phyloP scores from a whole-genome alignment of 176 grass and related monocot genomes.

The Hyparrhenia diplandra region DNA sequence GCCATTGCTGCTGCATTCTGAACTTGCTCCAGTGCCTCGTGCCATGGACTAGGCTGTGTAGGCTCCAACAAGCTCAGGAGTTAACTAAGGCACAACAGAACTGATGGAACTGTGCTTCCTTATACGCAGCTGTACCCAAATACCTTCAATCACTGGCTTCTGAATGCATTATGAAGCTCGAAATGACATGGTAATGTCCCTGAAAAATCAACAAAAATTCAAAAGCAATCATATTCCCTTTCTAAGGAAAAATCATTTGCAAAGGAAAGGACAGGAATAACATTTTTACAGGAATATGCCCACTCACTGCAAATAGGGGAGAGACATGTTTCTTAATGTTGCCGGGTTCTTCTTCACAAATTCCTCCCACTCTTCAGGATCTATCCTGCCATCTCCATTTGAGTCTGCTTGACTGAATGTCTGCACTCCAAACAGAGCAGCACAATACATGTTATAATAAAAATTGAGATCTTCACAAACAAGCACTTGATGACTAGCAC shows the following conservation, averaged over 20 bases:
- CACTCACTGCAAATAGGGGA: slow-evolving; percentile 75
- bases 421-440: slow-evolving; percentile 26
- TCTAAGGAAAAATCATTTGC: background rate
- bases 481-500: background rate
- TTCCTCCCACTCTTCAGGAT: slow-evolving; percentile 65
- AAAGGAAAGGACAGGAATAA: background rate
- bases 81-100: too few species aligned
- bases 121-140: background rate
- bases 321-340: slow-evolving; percentile 68
- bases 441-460: background rate
- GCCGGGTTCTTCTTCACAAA: slow-evolving; percentile 72
- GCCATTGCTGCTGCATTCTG: background rate
- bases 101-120: background rate
- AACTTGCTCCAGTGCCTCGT: background rate
- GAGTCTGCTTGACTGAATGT: slow-evolving; percentile 76
- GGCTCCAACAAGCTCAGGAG: too few species aligned
- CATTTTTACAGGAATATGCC: background rate
- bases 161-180: slow-evolving; percentile 56
- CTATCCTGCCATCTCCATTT: slow-evolving; percentile 79
- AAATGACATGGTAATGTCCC: slow-evolving; percentile 66
- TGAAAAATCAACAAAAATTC: background rate
- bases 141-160: slow-evolving; percentile 35
- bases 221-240: background rate
- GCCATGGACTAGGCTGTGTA: background rate
- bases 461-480: background rate